Conservation (phyloP, 75 land plant species). For the Isoetes taiwanensis region DNA sequence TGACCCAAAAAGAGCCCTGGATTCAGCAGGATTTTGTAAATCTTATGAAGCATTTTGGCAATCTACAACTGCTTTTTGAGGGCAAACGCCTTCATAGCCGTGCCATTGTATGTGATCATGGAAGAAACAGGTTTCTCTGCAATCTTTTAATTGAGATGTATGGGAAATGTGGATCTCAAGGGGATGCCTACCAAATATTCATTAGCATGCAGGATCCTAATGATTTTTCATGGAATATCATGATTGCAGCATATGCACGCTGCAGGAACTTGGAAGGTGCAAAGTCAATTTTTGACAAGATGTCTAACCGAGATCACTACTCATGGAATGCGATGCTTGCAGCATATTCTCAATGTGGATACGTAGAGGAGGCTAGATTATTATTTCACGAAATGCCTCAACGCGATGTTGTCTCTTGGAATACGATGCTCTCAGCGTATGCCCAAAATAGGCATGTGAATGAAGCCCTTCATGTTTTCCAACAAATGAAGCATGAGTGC, state of each 20-base stretch:
- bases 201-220: background rate
- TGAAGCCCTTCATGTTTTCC: no score
- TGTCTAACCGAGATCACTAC: background rate
- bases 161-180: background rate
- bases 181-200: background rate
- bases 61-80: no score
- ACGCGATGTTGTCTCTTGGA: background rate
- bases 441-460: no score
- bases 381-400: background rate
- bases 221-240: background rate
- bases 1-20: no score
- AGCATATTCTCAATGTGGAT: background rate
- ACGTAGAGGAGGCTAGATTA: background rate
- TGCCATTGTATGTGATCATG: no score
- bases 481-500: no score
- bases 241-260: background rate
- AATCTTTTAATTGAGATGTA: constrained; percentile 3
- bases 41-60: no score
- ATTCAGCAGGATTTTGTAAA: no score
- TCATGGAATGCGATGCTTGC: constrained; percentile 6
- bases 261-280: background rate
- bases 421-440: background rate
- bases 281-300: background rate
- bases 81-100: no score
- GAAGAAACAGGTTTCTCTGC: background rate